Conservation (phyloP, 345 rosid species). For the Lumnitzera racemosa region DNA sequence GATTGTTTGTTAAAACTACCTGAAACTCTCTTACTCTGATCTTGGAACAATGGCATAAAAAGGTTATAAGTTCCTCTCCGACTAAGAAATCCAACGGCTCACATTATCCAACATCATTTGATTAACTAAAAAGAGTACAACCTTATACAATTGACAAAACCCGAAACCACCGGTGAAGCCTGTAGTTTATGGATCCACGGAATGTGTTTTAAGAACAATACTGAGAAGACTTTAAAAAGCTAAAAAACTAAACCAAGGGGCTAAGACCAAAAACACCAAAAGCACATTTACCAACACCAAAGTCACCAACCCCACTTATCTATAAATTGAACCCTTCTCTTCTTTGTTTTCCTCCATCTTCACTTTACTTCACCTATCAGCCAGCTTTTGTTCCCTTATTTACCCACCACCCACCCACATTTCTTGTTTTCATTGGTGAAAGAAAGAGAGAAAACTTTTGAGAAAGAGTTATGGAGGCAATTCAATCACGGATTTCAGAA, state of each 20-base stretch:
- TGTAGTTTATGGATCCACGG: neutral
- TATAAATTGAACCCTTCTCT: neutral
- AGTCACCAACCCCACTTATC: neutral
- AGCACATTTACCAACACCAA: neutral
- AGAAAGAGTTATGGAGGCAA: constrained; percentile 34
- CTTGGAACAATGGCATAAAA: too few species aligned
- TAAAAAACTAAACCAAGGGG: constrained; percentile 5
- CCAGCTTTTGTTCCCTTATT: neutral
- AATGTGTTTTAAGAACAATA: neutral
- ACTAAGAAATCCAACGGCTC: too few species aligned
- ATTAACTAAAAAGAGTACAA: too few species aligned
- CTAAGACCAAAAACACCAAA: neutral
- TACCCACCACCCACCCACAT: neutral
- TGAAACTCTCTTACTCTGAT: too few species aligned
- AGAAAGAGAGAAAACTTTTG: too few species aligned
- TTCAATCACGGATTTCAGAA: constrained; percentile 59
- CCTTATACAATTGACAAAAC: too few species aligned
- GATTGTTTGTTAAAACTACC: too few species aligned
- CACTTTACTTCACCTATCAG: neutral
- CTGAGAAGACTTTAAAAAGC: too few species aligned
- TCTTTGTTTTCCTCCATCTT: neutral
- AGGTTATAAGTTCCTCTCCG: too few species aligned
- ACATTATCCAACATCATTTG: too few species aligned
- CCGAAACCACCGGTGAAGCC: neutral
- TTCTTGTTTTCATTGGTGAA: neutral